A percentile compares a stretch with the other conserved stretches of the same genome.
These are phyloP conservation scores for Cercospora janseana DNA, from an alignment of 2,329 filamentous ascomycete genomes.

Conservation along the genomic window DNA sequence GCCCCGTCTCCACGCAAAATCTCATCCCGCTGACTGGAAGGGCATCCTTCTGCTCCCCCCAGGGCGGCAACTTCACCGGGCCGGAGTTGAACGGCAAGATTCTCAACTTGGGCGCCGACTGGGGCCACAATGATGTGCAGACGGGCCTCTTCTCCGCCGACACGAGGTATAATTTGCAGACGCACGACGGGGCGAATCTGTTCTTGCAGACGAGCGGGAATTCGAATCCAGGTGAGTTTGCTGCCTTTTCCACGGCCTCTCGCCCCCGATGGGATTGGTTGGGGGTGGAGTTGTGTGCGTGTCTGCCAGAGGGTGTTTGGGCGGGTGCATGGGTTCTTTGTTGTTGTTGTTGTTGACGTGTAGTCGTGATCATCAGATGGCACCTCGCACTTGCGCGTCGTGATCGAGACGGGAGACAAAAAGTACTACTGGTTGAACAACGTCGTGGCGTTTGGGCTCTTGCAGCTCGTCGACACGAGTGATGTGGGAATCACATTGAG, in stretches of 20 bases:
- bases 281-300: no score
- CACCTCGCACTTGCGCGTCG: slow-evolving; percentile 35
- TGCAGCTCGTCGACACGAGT: slow-evolving; percentile 19
- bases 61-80: slow-evolving; percentile 35
- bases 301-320: not conserved
- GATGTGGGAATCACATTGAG: slow-evolving; percentile 23
- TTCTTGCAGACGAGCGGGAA: slow-evolving; percentile 38
- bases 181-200: slow-evolving; percentile 39
- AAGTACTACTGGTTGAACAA: slow-evolving; percentile 42
- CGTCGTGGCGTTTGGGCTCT: slow-evolving; percentile 32
- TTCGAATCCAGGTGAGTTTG: slow-evolving; percentile 24
- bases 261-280: no score
- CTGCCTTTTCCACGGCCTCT: no score
- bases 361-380: slow-evolving; percentile 21
- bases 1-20: no score
- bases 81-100: slow-evolving; percentile 33
- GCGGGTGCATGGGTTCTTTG: not conserved
- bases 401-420: slow-evolving; percentile 39
- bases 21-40: no score
- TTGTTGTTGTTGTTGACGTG: not conserved
- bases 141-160: slow-evolving; percentile 38
- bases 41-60: not conserved
- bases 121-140: slow-evolving; percentile 37
- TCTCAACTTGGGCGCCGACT: slow-evolving; percentile 41
- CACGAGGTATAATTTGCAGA: slow-evolving; percentile 41